Percentiles rank a stretch among this genome's conserved stretches.
Evolutionary conservation across 257 asterid genomes (phyloP).

Genomic region (Hygrophila difformis): DNA sequence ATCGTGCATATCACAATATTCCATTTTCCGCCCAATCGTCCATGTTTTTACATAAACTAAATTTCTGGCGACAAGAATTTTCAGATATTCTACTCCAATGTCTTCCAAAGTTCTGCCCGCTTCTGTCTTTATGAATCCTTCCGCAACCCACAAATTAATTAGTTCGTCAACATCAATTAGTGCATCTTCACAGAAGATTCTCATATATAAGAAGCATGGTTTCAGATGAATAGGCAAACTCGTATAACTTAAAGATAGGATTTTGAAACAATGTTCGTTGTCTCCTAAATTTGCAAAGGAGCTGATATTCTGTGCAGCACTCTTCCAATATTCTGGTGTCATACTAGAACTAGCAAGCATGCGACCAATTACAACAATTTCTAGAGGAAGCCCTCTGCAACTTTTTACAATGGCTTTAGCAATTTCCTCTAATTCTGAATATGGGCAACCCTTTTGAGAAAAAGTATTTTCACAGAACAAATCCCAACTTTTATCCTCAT

Average conservation of each 20-base stretch:
- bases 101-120: neutral
- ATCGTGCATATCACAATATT: neutral
- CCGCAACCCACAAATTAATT: neutral
- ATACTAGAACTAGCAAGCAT: neutral
- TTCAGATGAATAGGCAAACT: constrained; percentile 3
- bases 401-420: constrained; percentile 6
- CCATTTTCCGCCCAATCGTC: neutral
- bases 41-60: neutral
- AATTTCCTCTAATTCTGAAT: neutral
- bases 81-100: neutral
- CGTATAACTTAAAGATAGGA: neutral
- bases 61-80: constrained; percentile 1
- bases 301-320: neutral
- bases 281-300: too few species aligned
- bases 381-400: neutral
- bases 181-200: neutral
- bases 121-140: neutral
- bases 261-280: neutral
- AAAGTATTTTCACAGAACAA: neutral
- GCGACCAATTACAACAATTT: neutral
- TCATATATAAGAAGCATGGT: constrained; percentile 4
- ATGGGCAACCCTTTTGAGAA: neutral
- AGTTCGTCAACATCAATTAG: neutral
- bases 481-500: constrained; percentile 5
- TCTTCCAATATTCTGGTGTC: neutral